Percentiles rank a stretch among this genome's conserved stretches.
Evolutionary conservation across 2,329 filamentous ascomycete genomes (phyloP).

Genomic region (Penicillium brevicompactum): DNA sequence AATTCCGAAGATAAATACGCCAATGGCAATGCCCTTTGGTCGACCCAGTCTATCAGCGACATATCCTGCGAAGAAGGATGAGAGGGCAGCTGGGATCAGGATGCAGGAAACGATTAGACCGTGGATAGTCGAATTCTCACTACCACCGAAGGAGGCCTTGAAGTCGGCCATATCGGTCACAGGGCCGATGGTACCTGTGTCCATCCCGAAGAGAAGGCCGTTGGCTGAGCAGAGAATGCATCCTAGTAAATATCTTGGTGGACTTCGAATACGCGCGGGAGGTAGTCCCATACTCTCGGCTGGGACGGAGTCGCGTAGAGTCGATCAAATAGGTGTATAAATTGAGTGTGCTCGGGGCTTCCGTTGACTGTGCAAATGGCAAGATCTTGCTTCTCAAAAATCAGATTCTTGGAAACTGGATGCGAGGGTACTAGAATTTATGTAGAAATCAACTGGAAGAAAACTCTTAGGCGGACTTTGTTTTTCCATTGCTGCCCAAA

Average conservation of each 20-base stretch:
- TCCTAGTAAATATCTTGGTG: constrained; percentile 9
- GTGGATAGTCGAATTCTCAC: constrained; percentile 54
- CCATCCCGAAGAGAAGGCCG: constrained; percentile 12
- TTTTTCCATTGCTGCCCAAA: not conserved
- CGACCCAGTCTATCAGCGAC: constrained; percentile 57
- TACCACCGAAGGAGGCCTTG: constrained; percentile 49
- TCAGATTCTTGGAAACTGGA: too few relatives aligned
- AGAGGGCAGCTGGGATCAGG: constrained; percentile 59
- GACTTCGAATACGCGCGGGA: not conserved
- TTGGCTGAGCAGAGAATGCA: constrained; percentile 12
- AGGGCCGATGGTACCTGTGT: constrained; percentile 44
- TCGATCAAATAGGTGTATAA: too few relatives aligned
- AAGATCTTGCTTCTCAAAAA: too few relatives aligned
- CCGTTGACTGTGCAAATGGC: too few relatives aligned
- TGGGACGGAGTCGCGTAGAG: not conserved
- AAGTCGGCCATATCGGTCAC: constrained; percentile 62
- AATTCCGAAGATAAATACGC: constrained; percentile 55
- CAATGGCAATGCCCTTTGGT: constrained; percentile 52
- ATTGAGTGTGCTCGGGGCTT: too few relatives aligned
- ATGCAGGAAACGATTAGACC: constrained; percentile 63
- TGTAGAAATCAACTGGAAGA: not conserved
- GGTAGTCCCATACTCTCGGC: constrained; percentile 1
- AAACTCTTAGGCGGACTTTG: not conserved
- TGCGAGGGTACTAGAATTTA: not conserved
- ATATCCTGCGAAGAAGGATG: constrained; percentile 60